These are phyloP conservation scores for Candida tropicalis DNA, from an alignment of 1,139 yeast genomes.

Conservation along the genomic window DNA sequence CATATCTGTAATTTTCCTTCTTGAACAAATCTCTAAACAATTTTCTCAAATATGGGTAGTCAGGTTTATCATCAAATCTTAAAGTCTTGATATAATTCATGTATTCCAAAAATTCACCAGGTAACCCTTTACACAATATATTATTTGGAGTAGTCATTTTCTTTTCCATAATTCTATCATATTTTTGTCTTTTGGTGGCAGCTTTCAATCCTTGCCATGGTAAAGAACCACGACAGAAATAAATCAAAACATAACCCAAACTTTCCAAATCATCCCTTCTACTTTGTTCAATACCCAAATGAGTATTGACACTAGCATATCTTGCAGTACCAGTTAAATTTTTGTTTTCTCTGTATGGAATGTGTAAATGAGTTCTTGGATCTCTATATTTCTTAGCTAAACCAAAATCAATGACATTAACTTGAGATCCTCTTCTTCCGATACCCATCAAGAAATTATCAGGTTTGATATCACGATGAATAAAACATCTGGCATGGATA, in stretches of 20 bases:
- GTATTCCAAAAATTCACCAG: constrained; percentile 86
- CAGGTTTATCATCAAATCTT: constrained; percentile 96
- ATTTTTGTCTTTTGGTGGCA: constrained; percentile 94
- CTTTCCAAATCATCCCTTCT: constrained; percentile 97
- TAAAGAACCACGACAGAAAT: constrained; percentile 91
- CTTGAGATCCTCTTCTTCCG: constrained; percentile 93
- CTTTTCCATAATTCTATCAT: constrained; percentile 95
- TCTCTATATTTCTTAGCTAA: constrained; percentile 95
- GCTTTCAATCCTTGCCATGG: constrained; percentile 99
- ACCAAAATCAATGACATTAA: constrained; percentile 95
- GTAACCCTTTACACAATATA: constrained; percentile 87
- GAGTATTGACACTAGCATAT: constrained; percentile 94
- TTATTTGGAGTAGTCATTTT: constrained; percentile 93
- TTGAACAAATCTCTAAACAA: constrained; percentile 87
- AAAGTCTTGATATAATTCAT: constrained; percentile 87
- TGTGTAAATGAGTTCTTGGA: constrained; percentile 93
- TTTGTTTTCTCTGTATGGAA: constrained; percentile 95
- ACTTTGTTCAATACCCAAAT: constrained; percentile 94
- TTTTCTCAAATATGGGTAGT: constrained; percentile 85
- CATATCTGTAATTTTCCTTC: constrained; percentile 88
- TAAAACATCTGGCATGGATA: constrained; percentile 92
- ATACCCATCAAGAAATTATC: constrained; percentile 97
- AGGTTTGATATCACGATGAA: constrained; percentile 92
- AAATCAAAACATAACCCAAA: constrained; percentile 91
- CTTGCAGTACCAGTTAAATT: constrained; percentile 97